Base-by-base conservation (phyloP, 2,329 filamentous ascomycete species). In the Blastomyces gilchristii region DNA sequence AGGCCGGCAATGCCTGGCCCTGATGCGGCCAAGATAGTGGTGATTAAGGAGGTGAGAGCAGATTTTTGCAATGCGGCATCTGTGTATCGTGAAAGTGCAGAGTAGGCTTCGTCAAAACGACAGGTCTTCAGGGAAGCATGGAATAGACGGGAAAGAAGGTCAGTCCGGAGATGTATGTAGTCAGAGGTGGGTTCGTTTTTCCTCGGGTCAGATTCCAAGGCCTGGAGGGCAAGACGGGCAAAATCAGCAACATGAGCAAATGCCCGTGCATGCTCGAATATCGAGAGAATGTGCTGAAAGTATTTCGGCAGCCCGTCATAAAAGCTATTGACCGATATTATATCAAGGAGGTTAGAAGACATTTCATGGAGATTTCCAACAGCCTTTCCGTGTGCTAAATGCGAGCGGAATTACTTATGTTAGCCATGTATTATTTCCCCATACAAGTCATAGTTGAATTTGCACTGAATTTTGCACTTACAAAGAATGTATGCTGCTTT, bases 201-300 rank as follows among this genome's bases (percentile, higher is more conserved):
- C 57, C 69, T 69, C 18, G 69, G 66, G 63, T 74, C 71, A 28
- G 73, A 70, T 41, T 73, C 70, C 45, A 78, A 67, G 41, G 89
- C 88, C 69, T 90, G 86, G 52, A 95, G 79, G 6, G 89, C 87
- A 31, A 92, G 79, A 49, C 85, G 83, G 49, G 90, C 87, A 78
- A 96, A 97, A 67, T 96, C 90, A 6, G 91, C 84, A 50, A 95
- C 90, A 70, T 88, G 89, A 1, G 89, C 88, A 73, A 89, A 90
- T 0, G 87, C 86, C 68, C 87, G 88, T 53, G 85, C 83, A 68
- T 84, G 84, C 72, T 97, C 92, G 71, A 89, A 97, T 1, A 99
- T 81, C 25, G 85, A 82, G 14, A 92, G 83, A 60, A 97, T 84
- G 73, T 99, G 94, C 52, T 87, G 85, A 74, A 95, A 95, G 76